Evolutionary conservation across 805 yeast genomes (phyloP).

Genomic region (Yamadazyma insecticola): DNA sequence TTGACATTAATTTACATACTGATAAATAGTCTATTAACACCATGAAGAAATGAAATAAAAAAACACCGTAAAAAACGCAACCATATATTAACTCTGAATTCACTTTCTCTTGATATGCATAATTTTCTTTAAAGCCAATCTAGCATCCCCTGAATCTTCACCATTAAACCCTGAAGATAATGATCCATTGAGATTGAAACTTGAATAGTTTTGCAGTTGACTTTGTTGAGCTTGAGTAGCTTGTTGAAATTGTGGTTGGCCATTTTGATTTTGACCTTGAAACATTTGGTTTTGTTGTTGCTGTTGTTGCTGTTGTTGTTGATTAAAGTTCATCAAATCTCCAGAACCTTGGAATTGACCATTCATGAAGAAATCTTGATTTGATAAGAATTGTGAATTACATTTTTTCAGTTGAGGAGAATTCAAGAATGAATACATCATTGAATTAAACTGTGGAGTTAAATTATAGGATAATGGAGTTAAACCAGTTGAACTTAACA

Average conservation of each 20-base stretch:
- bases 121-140: slow-evolving; percentile 32
- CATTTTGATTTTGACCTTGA: background rate
- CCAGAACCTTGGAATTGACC: background rate
- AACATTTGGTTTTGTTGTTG: background rate
- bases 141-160: slow-evolving; percentile 32
- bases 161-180: no score
- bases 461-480: slow-evolving; percentile 31
- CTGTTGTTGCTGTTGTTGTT: background rate
- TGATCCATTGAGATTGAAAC: no score
- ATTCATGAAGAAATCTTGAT: slow-evolving; percentile 23
- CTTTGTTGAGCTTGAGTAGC: background rate
- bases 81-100: no score
- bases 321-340: background rate
- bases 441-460: slow-evolving; percentile 37
- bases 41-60: no score
- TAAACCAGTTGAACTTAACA: slow-evolving; percentile 21
- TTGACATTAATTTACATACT: no score
- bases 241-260: background rate
- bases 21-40: no score
- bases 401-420: slow-evolving; percentile 24
- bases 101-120: slow-evolving; percentile 28
- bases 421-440: slow-evolving; percentile 35
- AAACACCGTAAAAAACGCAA: no score
- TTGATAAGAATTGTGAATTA: slow-evolving; percentile 12
- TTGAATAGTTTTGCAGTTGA: no score